phyloP scores from a whole-genome alignment of 805 yeast species.

The Lipomyces japonicus region DNA sequence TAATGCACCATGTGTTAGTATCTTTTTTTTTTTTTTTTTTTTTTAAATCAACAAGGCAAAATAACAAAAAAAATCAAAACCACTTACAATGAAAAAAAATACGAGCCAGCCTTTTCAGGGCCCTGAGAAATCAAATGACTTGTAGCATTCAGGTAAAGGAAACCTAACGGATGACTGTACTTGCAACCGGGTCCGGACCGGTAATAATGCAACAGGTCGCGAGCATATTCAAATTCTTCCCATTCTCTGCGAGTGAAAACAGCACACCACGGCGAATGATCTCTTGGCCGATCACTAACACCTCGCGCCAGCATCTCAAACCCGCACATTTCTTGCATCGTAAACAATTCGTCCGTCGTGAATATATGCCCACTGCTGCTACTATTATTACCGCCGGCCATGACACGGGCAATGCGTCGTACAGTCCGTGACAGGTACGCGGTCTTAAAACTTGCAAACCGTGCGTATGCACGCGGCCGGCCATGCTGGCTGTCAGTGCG shows the following conservation, averaged over 20 bases:
- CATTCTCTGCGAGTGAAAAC: conserved; percentile 22
- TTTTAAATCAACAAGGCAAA: neutral
- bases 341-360: conserved; percentile 13
- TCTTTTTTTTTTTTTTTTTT: neutral
- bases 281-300: neutral
- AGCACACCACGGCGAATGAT: conserved; percentile 18
- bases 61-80: neutral
- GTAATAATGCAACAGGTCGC: conserved; percentile 26
- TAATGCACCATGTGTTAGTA: too few species aligned
- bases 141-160: conserved; percentile 49
- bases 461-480: conserved; percentile 3
- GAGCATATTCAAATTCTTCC: conserved; percentile 25
- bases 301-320: conserved; percentile 25
- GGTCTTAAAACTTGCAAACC: conserved; percentile 6
- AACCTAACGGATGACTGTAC: conserved; percentile 40
- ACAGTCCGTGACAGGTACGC: conserved; percentile 7
- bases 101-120: conserved; percentile 29
- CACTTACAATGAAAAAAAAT: conserved; percentile 28
- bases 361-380: conserved; percentile 6
- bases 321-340: conserved; percentile 29
- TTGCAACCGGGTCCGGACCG: conserved; percentile 35
- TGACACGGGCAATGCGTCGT: conserved; percentile 13
- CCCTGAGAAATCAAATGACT: conserved; percentile 44
- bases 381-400: neutral
- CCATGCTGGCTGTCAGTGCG: conserved; percentile 13